Evolutionary conservation across 768 basidiomycete species (phyloP), one percentile per base, ranked within the genome.

Genomic region (Amanita rimosa): DNA sequence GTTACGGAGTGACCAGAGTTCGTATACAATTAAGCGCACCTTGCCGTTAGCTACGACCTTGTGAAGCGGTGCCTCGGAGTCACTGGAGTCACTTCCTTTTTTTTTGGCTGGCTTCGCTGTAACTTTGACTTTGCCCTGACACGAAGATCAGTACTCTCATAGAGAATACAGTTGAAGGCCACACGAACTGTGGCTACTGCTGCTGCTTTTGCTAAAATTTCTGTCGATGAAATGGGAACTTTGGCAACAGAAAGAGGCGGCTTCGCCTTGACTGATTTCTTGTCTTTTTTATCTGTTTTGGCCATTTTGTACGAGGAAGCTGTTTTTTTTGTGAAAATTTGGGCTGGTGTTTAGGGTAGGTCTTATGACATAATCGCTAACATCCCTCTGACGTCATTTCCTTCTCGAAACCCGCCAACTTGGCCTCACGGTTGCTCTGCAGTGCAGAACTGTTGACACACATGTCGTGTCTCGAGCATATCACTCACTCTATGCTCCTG

Each of bases 241-340:
- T 59, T 57, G 17, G 50, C 22, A 13, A 13, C 38, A 13, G 62
- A 68, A 41, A 64, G 63, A 46, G 39, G 52, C 10, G 43, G 41
- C 31, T 60, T 59, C 44, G 59, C 57, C 51, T 64, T 62, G 38
- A 59, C 58, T 44, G 69, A 63, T 41, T 72, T 72, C 33, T 68
- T 65, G 24, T 57, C 57, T 62, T 74, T 77, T 62, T 77, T 76
- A 55, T 72, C 69, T 44, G 62, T 58, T 60, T 75, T 76, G 52
- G 62, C 70, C 73, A 76, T 75, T n/a, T 29, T 64, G 57, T 50
- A 53, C 49, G 47, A 44, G 46, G 41, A 41, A 54, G 57, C 44
- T 56, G 48, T 40, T 46, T 39, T 47, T 39, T 44, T 42, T 47
- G 39, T 46, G 46, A 53, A 45, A 49, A 44, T 52, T 52, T 49